These are phyloP conservation scores for Cyathus striatus DNA, from an alignment of 768 basidiomycete genomes.

Conservation along the genomic window DNA sequence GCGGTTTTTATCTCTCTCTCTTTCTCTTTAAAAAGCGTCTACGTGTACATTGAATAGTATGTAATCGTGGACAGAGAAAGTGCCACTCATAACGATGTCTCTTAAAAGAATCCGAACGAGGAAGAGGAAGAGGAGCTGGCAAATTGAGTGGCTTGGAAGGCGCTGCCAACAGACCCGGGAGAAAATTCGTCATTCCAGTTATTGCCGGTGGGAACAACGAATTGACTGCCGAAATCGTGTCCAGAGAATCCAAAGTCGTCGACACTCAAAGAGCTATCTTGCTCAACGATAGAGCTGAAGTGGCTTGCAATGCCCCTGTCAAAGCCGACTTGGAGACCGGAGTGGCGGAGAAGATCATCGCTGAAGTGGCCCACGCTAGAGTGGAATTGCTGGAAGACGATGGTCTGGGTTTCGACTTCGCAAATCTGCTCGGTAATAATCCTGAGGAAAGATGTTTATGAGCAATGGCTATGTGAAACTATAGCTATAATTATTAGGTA, in stretches of 20 bases:
- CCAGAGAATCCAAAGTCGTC: slow-evolving; percentile 37
- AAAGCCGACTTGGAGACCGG: slow-evolving; percentile 31
- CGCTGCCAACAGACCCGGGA: slow-evolving; percentile 1
- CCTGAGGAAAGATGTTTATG: slow-evolving; percentile 20
- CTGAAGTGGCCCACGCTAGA: slow-evolving; percentile 34
- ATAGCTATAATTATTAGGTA: too few species aligned
- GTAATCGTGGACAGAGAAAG: too few species aligned
- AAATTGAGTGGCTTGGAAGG: background rate
- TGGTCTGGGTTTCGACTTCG: slow-evolving; percentile 44
- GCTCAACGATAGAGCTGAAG: slow-evolving; percentile 24
- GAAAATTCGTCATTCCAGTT: slow-evolving; percentile 27
- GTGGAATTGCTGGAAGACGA: slow-evolving; percentile 38
- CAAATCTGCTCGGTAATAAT: slow-evolving; percentile 43
- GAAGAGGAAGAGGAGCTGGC: too few species aligned
- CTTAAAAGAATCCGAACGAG: too few species aligned
- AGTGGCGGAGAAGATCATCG: slow-evolving; percentile 33
- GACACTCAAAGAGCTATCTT: slow-evolving; percentile 30
- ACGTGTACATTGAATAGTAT: too few species aligned
- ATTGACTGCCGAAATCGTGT: slow-evolving; percentile 29
- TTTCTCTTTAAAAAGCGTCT: too few species aligned
- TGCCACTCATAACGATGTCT: too few species aligned
- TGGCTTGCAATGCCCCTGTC: slow-evolving; percentile 30
- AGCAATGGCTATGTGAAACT: slow-evolving; percentile 13
- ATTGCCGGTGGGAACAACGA: slow-evolving; percentile 27
- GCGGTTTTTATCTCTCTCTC: too few species aligned